These are phyloP conservation scores for Wallacemonas collosoma DNA, from an alignment of 208 protist species.

Conservation along the genomic window DNA sequence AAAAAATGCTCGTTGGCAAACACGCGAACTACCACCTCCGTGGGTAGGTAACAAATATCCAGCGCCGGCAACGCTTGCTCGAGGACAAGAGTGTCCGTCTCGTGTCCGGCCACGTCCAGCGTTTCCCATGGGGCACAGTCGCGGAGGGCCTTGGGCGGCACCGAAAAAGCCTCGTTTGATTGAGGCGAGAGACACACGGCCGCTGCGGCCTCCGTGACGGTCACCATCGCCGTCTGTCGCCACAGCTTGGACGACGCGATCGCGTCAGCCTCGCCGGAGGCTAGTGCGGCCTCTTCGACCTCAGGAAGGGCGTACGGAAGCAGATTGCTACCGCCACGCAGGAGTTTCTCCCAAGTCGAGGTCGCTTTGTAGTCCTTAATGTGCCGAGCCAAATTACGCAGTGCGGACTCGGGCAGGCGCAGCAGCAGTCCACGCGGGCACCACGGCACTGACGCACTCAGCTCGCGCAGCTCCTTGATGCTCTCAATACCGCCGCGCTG, in stretches of 20 bases:
- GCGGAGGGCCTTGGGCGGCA: constrained; percentile 42
- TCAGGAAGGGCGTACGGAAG: constrained; percentile 36
- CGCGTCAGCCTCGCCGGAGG: constrained; percentile 10
- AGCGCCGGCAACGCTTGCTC: constrained; percentile 62
- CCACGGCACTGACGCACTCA: constrained; percentile 42
- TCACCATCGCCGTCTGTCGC: constrained; percentile 53
- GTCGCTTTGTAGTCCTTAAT: constrained; percentile 33
- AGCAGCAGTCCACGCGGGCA: constrained; percentile 53
- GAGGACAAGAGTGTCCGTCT: constrained; percentile 47
- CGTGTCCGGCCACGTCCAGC: constrained; percentile 32
- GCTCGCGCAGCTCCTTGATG: constrained; percentile 68
- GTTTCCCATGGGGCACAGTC: constrained; percentile 47
- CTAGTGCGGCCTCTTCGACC: constrained; percentile 27
- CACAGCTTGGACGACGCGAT: constrained; percentile 32
- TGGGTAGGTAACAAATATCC: constrained; percentile 44
- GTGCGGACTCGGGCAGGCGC: constrained; percentile 42
- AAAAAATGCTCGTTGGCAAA: constrained; percentile 51
- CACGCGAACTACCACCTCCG: constrained; percentile 73
- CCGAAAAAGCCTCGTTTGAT: constrained; percentile 74
- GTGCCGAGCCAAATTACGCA: constrained; percentile 45
- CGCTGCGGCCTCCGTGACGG: constrained; percentile 56
- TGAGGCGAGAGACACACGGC: constrained; percentile 66
- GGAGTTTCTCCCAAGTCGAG: constrained; percentile 53
- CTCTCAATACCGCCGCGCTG: constrained; percentile 64
- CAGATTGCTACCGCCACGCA: constrained; percentile 50